Conservation (phyloP, 768 basidiomycete genomes). For the Wakefieldia striispora region DNA sequence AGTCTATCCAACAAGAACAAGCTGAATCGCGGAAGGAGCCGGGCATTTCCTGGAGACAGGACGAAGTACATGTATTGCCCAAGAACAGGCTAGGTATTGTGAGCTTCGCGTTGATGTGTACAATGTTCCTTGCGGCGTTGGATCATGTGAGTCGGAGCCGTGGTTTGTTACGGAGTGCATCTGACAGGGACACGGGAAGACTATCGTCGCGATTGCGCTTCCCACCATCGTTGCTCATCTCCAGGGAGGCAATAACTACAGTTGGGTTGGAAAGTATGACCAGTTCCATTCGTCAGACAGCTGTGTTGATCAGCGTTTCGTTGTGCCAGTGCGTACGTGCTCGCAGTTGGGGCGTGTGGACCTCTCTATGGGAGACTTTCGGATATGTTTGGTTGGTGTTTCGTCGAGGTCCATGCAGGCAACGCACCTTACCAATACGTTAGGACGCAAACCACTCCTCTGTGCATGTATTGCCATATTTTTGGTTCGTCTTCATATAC, state of each 20-base stretch:
- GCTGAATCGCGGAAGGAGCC: slow-evolving; percentile 18
- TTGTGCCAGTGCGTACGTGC: slow-evolving; percentile 60
- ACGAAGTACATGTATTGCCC: slow-evolving; percentile 53
- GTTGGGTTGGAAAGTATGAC: slow-evolving; percentile 66
- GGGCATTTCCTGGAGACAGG: slow-evolving; percentile 49
- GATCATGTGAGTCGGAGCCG: slow-evolving; percentile 45
- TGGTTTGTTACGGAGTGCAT: neutral
- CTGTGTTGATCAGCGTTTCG: neutral
- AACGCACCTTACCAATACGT: neutral
- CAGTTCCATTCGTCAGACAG: neutral
- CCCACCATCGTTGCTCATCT: slow-evolving; percentile 66
- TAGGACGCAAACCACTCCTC: slow-evolving; percentile 67
- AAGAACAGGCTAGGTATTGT: slow-evolving; percentile 20
- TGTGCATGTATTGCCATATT: slow-evolving; percentile 64
- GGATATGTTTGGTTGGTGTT: slow-evolving; percentile 43
- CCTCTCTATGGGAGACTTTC: slow-evolving; percentile 79
- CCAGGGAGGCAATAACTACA: slow-evolving; percentile 60
- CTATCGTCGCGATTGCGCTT: slow-evolving; percentile 65
- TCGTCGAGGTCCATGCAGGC: neutral
- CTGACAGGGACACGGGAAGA: slow-evolving; percentile 32
- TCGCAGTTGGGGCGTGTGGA: slow-evolving; percentile 60
- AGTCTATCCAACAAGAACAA: neutral
- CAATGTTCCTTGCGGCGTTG: slow-evolving; percentile 42
- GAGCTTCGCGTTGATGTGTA: slow-evolving; percentile 24
- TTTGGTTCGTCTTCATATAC: slow-evolving; percentile 42